A percentile compares a stretch with the other conserved stretches of the same genome.
Conservation (phyloP, 2,329 filamentous ascomycete genomes). For the Aureobasidium leucospermi region DNA sequence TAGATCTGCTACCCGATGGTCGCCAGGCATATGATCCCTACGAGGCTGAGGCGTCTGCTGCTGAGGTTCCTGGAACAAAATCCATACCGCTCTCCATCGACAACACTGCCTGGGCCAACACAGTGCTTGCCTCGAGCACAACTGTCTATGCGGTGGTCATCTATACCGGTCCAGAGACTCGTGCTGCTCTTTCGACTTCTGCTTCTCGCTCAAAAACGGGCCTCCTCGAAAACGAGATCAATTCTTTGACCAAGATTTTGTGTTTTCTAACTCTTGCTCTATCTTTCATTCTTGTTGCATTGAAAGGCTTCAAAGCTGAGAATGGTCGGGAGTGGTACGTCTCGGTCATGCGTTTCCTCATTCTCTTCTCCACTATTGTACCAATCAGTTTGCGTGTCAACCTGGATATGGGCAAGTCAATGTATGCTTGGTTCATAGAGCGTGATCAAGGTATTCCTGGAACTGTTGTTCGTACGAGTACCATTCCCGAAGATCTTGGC, state of each 20-base stretch:
- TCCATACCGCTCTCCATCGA: conserved; percentile 80
- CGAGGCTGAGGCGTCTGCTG: neutral
- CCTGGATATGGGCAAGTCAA: conserved; percentile 91
- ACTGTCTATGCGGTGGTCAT: conserved; percentile 82
- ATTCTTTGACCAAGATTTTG: conserved; percentile 91
- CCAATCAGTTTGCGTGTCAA: conserved; percentile 96
- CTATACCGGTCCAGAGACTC: conserved; percentile 90
- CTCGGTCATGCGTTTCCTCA: conserved; percentile 95
- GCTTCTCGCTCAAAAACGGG: conserved; percentile 90
- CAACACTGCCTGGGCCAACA: conserved; percentile 98
- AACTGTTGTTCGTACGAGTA: conserved; percentile 90
- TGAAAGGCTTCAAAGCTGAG: conserved; percentile 69
- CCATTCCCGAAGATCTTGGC: conserved; percentile 92
- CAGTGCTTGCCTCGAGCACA: conserved; percentile 87
- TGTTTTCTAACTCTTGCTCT: conserved; percentile 81
- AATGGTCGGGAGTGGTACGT: conserved; percentile 77
- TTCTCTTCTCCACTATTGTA: conserved; percentile 98
- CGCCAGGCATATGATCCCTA: conserved; percentile 41
- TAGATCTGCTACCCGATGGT: conserved; percentile 60
- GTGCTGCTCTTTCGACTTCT: conserved; percentile 87
- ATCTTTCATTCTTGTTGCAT: conserved; percentile 78
- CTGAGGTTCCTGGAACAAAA: conserved; percentile 14
- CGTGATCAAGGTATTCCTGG: conserved; percentile 81
- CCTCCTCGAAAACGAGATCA: conserved; percentile 90
- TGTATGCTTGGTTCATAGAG: conserved; percentile 94